Conservation (phyloP, 139 green algal genomes). For the Limnomonas spitsbergensis region DNA sequence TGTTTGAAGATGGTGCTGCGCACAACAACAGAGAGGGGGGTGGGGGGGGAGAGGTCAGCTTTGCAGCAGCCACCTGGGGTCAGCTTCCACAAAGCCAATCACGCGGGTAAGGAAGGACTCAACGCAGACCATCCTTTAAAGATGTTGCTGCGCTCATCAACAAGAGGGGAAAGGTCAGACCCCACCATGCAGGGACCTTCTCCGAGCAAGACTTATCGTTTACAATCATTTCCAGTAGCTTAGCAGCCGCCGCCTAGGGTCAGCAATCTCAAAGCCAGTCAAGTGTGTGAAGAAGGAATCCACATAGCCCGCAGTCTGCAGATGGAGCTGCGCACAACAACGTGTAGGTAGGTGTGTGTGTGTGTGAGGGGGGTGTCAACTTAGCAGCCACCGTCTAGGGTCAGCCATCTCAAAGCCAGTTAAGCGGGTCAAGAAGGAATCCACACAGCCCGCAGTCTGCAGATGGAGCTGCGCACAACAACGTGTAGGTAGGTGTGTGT, state of each 20-base stretch:
- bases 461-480: conserved; percentile 19
- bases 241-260: no score
- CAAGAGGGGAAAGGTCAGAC: no score
- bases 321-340: background rate
- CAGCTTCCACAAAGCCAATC: no score
- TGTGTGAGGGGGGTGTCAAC: no score
- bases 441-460: conserved; percentile 25
- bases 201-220: background rate
- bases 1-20: conserved; percentile 25
- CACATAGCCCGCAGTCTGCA: conserved; percentile 31
- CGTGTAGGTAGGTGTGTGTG: no score
- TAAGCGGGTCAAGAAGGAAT: conserved; percentile 28
- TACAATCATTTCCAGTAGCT: no score
- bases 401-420: no score
- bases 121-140: conserved; percentile 30
- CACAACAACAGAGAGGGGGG: background rate
- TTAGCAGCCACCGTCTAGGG: no score
- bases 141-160: no score
- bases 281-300: conserved; percentile 30
- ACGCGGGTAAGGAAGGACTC: conserved; percentile 30
- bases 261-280: no score
- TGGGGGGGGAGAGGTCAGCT: no score
- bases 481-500: background rate
- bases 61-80: no score
- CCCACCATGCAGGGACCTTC: background rate